Percentiles rank a stretch among this genome's conserved stretches.
Conservation (phyloP, 2,329 filamentous ascomycete genomes). For the Fusarium virguliforme region DNA sequence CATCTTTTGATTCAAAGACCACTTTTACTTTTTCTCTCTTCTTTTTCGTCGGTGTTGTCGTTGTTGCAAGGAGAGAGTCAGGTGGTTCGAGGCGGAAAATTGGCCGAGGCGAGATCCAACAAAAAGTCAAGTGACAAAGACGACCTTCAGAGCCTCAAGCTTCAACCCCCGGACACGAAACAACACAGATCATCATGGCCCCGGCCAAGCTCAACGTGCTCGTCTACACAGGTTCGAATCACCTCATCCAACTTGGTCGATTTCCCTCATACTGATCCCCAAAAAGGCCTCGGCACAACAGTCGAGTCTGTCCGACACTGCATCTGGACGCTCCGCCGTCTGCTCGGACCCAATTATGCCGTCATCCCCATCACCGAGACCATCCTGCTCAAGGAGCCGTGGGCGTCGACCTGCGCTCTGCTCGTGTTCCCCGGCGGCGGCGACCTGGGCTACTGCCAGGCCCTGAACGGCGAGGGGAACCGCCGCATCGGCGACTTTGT, state of each 20-base stretch:
- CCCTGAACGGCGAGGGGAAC: conserved; percentile 91
- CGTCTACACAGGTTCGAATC: conserved; percentile 85
- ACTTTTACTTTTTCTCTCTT: conserved; percentile 1
- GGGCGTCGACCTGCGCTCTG: conserved; percentile 88
- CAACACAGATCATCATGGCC: conserved; percentile 66
- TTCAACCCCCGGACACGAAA: conserved; percentile 15
- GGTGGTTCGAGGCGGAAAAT: conserved; percentile 49
- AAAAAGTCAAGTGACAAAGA: conserved; percentile 47
- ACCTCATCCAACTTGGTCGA: neutral
- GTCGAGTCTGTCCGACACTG: conserved; percentile 92
- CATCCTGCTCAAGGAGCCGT: conserved; percentile 90
- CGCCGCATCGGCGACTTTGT: conserved; percentile 88
- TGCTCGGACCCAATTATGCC: conserved; percentile 92
- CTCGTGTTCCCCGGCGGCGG: conserved; percentile 94
- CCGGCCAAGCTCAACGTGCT: conserved; percentile 87
- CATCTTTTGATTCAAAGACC: conserved; percentile 55
- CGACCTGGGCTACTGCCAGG: conserved; percentile 92
- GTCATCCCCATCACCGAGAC: conserved; percentile 87
- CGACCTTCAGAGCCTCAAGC: neutral
- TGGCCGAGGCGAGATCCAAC: conserved; percentile 41
- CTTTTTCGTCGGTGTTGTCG: neutral
- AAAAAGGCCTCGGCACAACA: conserved; percentile 84
- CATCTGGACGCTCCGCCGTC: conserved; percentile 86
- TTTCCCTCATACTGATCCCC: conserved; percentile 22
- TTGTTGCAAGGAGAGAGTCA: conserved; percentile 31